Evolutionary conservation across 768 basidiomycete species (phyloP).

Genomic region (Trametes sanguinea): DNA sequence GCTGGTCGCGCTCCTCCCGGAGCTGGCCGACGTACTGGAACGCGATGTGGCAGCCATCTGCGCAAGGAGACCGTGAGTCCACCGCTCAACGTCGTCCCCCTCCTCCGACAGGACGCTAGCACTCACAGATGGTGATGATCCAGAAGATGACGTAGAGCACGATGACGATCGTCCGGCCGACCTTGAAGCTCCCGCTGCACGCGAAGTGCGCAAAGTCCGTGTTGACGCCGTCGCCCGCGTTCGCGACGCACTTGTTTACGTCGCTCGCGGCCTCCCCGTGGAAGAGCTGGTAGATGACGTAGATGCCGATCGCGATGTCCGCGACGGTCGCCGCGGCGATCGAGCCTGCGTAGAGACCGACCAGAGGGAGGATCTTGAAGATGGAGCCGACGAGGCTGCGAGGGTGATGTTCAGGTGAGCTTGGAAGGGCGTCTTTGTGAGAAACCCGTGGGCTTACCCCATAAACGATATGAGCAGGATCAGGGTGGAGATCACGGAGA

Average conservation of each 20-base stretch:
- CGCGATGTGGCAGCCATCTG: slow-evolving; percentile 56
- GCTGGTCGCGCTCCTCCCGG: slow-evolving; percentile 52
- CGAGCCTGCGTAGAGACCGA: slow-evolving; percentile 46
- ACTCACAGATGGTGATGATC: slow-evolving; percentile 58
- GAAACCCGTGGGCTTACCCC: slow-evolving; percentile 40
- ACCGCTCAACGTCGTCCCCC: neutral
- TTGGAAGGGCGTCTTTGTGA: slow-evolving; percentile 19
- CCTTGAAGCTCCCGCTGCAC: slow-evolving; percentile 45
- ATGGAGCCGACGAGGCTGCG: slow-evolving; percentile 48
- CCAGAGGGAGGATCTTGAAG: slow-evolving; percentile 42
- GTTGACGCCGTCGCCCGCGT: slow-evolving; percentile 35
- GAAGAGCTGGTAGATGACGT: slow-evolving; percentile 48
- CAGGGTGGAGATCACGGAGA: slow-evolving; percentile 49
- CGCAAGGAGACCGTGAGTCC: neutral
- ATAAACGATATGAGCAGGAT: slow-evolving; percentile 50
- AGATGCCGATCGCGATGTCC: slow-evolving; percentile 50
- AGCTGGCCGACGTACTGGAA: slow-evolving; percentile 55
- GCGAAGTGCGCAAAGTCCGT: slow-evolving; percentile 36
- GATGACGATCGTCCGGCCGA: slow-evolving; percentile 46
- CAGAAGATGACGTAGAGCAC: slow-evolving; percentile 51
- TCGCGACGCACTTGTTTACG: slow-evolving; percentile 37
- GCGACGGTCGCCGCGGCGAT: slow-evolving; percentile 48
- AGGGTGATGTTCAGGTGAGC: neutral
- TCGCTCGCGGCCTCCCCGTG: slow-evolving; percentile 34
- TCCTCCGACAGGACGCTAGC: neutral